Evolutionary conservation across 805 yeast genomes (phyloP), one percentile per base, ranked within the genome.

Genomic region (Nakazawaea siamensis): DNA sequence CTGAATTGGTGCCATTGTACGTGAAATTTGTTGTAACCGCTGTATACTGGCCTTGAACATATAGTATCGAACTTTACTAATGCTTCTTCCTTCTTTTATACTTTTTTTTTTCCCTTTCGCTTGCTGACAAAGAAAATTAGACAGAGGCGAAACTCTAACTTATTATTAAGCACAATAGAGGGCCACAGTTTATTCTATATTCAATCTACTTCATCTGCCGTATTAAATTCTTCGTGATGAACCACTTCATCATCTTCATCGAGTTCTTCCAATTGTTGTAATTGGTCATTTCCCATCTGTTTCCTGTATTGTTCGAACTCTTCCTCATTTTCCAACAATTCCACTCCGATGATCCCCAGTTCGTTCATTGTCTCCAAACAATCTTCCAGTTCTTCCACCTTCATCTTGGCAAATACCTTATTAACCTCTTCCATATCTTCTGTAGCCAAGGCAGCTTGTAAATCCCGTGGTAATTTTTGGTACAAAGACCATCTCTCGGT

Each of bases 321-420:
- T 50, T 80, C 87, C 51, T 81, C 74, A 45, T 83, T 92, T 35
- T 82, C 56, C 24, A 80, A 58, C 0, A 81, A 94, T 46, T 77
- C 82, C 26, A 90, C 76, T 24, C 90, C 86, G 49, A 90, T 77
- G 21, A 86, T 87, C 9, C 84, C 87, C 49, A 87, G 80, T 48
- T 79, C 75, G 46, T 85, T 80, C 50, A 90, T 78, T 33, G 74
- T 54, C 41, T 78, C 88, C 45, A 90, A 68, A 6, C 83, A 66
- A 7, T 59, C 54, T 53, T 90, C 97, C 5, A 96, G 96, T 26
- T 84, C 88, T 9, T 68, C 81, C 4, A 88, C 64, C 16, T 75
- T 65, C 69, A 83, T 69, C 6, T 65, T 62, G 2, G 80, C 90
- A 54, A 90, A 84, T 2, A 84, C 90, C 45, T 74, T 69, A 60